Evolutionary conservation across 2,329 filamentous ascomycete species (phyloP), one percentile per base, ranked within the genome.

Genomic region (Blumeria hordei): DNA sequence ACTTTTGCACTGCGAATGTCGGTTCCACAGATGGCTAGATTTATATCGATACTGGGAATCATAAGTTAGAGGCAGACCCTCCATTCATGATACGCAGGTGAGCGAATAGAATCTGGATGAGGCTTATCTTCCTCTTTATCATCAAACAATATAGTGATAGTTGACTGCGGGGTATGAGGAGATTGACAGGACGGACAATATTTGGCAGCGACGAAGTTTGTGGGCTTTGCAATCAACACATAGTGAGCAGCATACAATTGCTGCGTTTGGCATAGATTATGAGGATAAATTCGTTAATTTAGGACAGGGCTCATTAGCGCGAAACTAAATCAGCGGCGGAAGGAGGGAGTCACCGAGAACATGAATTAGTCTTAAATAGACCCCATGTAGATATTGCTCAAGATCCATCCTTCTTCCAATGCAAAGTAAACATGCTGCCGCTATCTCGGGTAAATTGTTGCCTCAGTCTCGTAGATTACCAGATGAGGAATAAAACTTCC

Each of bases 11-110:
- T 61, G 64, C 55, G 65, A 60, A 52, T 65, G 62, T 60, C 63
- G 61, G 57, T 64, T 65, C 64, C 64, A 66, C 64, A 28, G 21
- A 2, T 64, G 63, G 54, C 60, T 62, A 54, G 62, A 62, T 53
- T 64, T 64, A 62, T 67, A 66, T 63, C 63, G 62, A 67, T 66
- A 63, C 57, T 66, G 63, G 59, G 62, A 62, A 61, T 63, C 60
- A 58, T 57, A 58, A 56, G 62, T 56, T 41, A 58, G 56, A 54
- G 62, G 58, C 62, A 63, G 64, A 60, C 61, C 61, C 63, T 67
- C 64, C 64, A 67, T 67, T 60, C 63, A 66, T 58, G 60, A 58
- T 60, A 62, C 21, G 34, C 6, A 49, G 9, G 21, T 49, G n/a
- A n/a, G n/a, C 7, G 7, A 21, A 49, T 11, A 33, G 21, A 12